Evolutionary conservation across 495 filamentous ascomycete genomes (phyloP).

Genomic region (Filosporella fistucella): DNA sequence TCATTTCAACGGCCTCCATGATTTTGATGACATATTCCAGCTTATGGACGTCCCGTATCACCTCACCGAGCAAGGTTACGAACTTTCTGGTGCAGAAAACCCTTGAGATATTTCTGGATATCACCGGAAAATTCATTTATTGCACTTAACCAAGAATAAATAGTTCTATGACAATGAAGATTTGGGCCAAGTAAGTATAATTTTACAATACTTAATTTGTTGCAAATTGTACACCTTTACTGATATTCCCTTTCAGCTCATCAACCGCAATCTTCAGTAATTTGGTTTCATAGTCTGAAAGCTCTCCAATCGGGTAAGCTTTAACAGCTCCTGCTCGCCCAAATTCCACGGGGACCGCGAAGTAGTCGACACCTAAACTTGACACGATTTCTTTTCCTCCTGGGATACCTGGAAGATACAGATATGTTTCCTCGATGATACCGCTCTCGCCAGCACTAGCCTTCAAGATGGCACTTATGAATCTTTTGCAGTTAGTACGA

Average conservation of each 20-base stretch:
- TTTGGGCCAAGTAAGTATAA: too few relatives aligned
- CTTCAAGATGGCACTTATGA: slow-evolving; percentile 1
- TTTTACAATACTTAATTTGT: too few relatives aligned
- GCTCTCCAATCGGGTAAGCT: not conserved
- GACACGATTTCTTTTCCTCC: not conserved
- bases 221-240: not conserved
- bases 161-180: too few relatives aligned
- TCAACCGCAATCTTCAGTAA: slow-evolving; percentile 1
- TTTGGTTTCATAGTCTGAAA: not conserved
- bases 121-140: too few relatives aligned
- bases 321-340: not conserved
- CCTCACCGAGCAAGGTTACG: slow-evolving; percentile 4
- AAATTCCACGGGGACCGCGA: slow-evolving; percentile 3
- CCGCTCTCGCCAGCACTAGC: not conserved
- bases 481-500: too few relatives aligned
- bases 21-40: slow-evolving; percentile 13
- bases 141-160: too few relatives aligned
- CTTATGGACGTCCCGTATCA: slow-evolving; percentile 3
- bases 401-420: slow-evolving; percentile 2
- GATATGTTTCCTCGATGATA: slow-evolving; percentile 2
- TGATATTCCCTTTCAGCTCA: slow-evolving; percentile 1
- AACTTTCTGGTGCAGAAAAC: too few relatives aligned
- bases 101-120: too few relatives aligned
- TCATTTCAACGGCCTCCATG: too few relatives aligned
- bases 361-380: slow-evolving; percentile 1